phyloP scores from a whole-genome alignment of 1,284 basidiomycete species.

The Melampsora americana region DNA sequence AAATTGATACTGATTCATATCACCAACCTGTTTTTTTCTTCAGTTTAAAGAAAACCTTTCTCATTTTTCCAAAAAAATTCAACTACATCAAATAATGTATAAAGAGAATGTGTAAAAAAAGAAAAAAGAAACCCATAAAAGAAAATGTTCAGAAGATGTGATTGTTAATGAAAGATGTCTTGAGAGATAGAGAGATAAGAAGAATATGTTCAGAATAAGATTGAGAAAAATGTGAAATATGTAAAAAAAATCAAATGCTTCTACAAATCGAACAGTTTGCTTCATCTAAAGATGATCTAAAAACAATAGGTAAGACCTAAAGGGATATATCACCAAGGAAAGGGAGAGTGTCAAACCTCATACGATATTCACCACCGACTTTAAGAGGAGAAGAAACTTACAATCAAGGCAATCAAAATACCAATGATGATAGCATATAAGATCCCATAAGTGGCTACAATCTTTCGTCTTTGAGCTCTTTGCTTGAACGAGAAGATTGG shows the following conservation, averaged over 20 bases:
- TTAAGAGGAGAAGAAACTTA: background rate
- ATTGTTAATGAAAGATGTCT: background rate
- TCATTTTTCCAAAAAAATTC: background rate
- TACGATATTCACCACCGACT: too few species aligned
- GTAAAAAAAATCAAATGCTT: conserved; percentile 26
- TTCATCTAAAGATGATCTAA: conserved; percentile 39
- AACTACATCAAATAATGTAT: background rate
- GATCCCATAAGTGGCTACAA: conserved; percentile 53
- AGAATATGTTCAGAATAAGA: background rate
- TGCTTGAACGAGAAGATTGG: conserved; percentile 88
- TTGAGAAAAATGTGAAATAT: background rate
- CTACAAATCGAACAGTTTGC: conserved; percentile 40
- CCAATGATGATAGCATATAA: conserved; percentile 36
- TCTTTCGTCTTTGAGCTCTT: conserved; percentile 77
- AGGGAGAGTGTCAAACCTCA: background rate
- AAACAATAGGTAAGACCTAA: conserved; percentile 36
- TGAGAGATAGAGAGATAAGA: background rate
- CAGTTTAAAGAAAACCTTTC: background rate
- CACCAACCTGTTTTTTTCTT: too few species aligned
- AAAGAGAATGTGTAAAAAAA: background rate
- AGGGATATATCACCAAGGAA: too few species aligned
- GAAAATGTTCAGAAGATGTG: background rate
- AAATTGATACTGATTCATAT: too few species aligned
- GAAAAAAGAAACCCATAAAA: too few species aligned
- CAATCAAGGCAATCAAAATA: conserved; percentile 40